phyloP scores from a whole-genome alignment of 495 filamentous ascomycete species.

The Thermothielavioides terrestris region DNA sequence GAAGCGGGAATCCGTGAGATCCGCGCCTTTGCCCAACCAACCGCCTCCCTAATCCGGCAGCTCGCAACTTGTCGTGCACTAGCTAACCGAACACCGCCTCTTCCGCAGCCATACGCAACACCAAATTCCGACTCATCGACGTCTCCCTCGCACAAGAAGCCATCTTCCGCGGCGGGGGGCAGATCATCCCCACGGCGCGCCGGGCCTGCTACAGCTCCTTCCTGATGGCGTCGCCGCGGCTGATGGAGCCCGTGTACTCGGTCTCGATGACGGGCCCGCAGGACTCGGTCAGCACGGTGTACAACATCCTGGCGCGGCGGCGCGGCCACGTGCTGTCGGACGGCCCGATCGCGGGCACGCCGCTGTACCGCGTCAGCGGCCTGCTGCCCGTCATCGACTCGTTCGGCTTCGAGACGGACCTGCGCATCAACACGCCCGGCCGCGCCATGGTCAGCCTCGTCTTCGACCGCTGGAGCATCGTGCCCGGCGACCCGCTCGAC shows the following conservation, averaged over 20 bases:
- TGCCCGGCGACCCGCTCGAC: constrained; percentile 92
- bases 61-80: background rate
- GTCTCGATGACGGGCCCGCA: constrained; percentile 90
- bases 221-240: constrained; percentile 87
- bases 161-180: constrained; percentile 89
- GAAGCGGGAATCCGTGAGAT: background rate
- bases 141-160: constrained; percentile 77
- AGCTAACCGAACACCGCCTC: background rate
- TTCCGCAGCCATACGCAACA: constrained; percentile 76
- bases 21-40: background rate
- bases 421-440: constrained; percentile 91
- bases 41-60: background rate
- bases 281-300: constrained; percentile 77
- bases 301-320: constrained; percentile 82
- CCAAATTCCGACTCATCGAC: constrained; percentile 91
- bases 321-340: constrained; percentile 90
- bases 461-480: constrained; percentile 91
- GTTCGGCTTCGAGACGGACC: constrained; percentile 96
- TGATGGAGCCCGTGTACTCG: constrained; percentile 93
- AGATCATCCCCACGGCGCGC: constrained; percentile 91
- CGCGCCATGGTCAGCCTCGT: constrained; percentile 83
- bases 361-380: constrained; percentile 84
- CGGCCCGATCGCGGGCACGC: constrained; percentile 88
- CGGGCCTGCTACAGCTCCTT: constrained; percentile 91
- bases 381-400: constrained; percentile 92